A percentile compares a stretch with the other conserved stretches of the same genome.
phyloP scores from a whole-genome alignment of 2,329 filamentous ascomycete species.

The Apiospora malaysiana region DNA sequence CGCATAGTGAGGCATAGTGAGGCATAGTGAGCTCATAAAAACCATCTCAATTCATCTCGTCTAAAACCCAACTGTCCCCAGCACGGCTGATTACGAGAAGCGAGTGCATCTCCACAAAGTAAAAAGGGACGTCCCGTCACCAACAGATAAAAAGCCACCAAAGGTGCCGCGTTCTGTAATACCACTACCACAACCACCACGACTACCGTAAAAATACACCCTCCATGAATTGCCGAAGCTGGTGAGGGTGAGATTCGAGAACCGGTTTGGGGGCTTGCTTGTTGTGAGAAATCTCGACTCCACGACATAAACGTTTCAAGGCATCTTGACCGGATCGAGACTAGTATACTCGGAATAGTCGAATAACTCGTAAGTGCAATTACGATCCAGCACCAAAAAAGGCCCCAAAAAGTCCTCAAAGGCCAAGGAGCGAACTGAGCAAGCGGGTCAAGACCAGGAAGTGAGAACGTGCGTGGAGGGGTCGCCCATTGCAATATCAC shows the following conservation, averaged over 20 bases:
- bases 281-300: neutral
- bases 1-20: slow-evolving; percentile 5
- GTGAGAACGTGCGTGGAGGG: slow-evolving; percentile 13
- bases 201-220: neutral
- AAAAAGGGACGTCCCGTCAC: slow-evolving; percentile 6
- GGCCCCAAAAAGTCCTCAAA: neutral
- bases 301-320: neutral
- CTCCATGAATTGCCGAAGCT: neutral
- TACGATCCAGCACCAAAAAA: slow-evolving; percentile 2
- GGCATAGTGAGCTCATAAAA: slow-evolving; percentile 10
- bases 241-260: neutral
- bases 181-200: neutral
- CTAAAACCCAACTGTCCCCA: neutral
- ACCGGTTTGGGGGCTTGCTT: neutral
- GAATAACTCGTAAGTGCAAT: slow-evolving; percentile 18
- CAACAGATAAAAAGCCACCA: neutral
- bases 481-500: slow-evolving; percentile 13
- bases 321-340: neutral
- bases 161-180: neutral
- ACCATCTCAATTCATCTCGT: slow-evolving; percentile 12
- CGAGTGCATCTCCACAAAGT: slow-evolving; percentile 11
- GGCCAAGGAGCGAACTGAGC: neutral
- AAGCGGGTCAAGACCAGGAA: slow-evolving; percentile 8
- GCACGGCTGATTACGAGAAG: neutral
- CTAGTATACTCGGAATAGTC: neutral